Evolutionary conservation across 2,329 filamentous ascomycete genomes (phyloP), one percentile per base, ranked within the genome.

Genomic region (Ceratocystis harringtonii): DNA sequence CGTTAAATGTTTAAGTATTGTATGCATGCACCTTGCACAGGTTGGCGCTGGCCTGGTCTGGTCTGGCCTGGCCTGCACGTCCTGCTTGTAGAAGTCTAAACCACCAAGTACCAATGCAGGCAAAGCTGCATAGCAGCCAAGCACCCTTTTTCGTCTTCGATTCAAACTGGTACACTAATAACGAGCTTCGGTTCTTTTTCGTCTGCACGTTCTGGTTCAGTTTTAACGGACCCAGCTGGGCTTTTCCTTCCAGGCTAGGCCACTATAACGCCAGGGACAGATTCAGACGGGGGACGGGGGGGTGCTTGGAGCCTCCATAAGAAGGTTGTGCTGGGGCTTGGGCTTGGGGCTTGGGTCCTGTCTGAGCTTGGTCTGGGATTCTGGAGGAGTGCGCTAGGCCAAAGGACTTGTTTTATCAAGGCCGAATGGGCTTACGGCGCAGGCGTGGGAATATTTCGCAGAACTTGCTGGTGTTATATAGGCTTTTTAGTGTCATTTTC

Each of bases 351-450:
- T 64, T 64, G 50, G 32, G 50, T 64, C 36, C 32, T 64, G 63
- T 64, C 57, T 64, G 63, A 57, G 55, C 32, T 64, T 64, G 48
- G 63, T 64, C 63, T 60, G 63, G 63, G 63, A 64, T 64, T 58
- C 48, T 64, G 63, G 63, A 50, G 62, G 63, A 57, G 57, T 64
- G 50, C 63, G 48, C 63, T 64, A 64, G 50, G 36, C 57, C 63
- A 44, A 58, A 44, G n/a, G 63, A 58, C 50, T 64, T 58, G 63
- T 64, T 64, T 64, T 64, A 64, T 58, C 63, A 22, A 64, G 63
- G 19, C 63, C 50, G 57, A 64, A 64, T 57, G 32, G 43, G 44
- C 41, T 58, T 30, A 64, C 52, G 63, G 63, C 63, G 36, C 50
- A 64, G 52, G 63, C 50, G 36, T 64, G 63, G 50, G 50, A 28